A percentile compares a stretch with the other conserved stretches of the same genome.
Evolutionary conservation across 805 yeast species (phyloP).

Genomic region (Barnettozyma siamensis): DNA sequence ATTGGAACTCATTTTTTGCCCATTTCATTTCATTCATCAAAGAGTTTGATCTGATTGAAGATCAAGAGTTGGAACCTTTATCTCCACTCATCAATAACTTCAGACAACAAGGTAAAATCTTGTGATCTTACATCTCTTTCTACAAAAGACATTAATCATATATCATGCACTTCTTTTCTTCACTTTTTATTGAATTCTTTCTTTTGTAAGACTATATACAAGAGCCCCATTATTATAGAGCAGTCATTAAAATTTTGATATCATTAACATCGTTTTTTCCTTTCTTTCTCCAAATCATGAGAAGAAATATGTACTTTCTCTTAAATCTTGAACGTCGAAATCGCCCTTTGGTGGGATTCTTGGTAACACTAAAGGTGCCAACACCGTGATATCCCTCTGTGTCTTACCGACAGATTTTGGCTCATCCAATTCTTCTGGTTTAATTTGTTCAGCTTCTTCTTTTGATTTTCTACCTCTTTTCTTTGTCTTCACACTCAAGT

Average conservation of each 20-base stretch:
- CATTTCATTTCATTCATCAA: conserved; percentile 85
- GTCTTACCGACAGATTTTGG: conserved; percentile 6
- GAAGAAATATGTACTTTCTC: conserved; percentile 78
- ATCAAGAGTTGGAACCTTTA: conserved; percentile 75
- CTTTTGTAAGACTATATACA: background rate
- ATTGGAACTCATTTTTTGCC: conserved; percentile 96
- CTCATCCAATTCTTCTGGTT: conserved; percentile 10
- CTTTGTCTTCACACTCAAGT: conserved; percentile 3
- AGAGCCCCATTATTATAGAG: too few species aligned
- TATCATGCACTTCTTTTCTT: background rate
- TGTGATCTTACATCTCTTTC: background rate
- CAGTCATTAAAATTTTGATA: background rate
- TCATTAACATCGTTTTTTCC: background rate
- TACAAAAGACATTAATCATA: background rate
- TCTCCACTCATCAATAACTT: conserved; percentile 69
- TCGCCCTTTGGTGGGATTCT: conserved; percentile 74
- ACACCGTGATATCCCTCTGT: conserved; percentile 27
- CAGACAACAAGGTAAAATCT: conserved; percentile 81
- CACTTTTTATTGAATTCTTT: background rate
- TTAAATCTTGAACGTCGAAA: conserved; percentile 70
- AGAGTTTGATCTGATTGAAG: conserved; percentile 77
- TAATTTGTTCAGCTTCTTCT: conserved; percentile 1
- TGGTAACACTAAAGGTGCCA: conserved; percentile 69
- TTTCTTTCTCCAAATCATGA: conserved; percentile 19
- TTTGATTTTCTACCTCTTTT: conserved; percentile 13